These are phyloP conservation scores for Carex sylvatica DNA, from an alignment of 202 grass and related monocot genomes.

Conservation along the genomic window DNA sequence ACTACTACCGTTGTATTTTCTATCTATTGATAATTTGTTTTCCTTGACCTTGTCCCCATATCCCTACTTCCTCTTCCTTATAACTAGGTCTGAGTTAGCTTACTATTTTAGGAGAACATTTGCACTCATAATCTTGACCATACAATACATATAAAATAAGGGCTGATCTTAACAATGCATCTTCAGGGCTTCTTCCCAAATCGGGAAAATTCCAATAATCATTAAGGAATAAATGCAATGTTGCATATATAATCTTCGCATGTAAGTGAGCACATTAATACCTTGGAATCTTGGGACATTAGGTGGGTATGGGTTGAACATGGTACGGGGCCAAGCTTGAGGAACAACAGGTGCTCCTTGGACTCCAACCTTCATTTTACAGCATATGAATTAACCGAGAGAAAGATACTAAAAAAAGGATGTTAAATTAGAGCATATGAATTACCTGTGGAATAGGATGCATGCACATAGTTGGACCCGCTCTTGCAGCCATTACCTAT, in stretches of 20 bases:
- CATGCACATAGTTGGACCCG: slow-evolving; percentile 60
- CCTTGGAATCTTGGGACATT: slow-evolving; percentile 82
- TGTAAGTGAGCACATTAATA: slow-evolving; percentile 26
- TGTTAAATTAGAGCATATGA: slow-evolving; percentile 10
- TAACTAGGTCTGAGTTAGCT: neutral
- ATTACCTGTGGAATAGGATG: slow-evolving; percentile 69
- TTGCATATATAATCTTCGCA: neutral
- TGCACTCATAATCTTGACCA: slow-evolving; percentile 4
- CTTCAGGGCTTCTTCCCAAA: neutral
- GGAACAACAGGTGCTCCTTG: slow-evolving; percentile 55
- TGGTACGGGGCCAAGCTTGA: slow-evolving; percentile 56
- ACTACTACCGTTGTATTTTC: neutral
- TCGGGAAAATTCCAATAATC: neutral
- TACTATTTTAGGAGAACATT: slow-evolving; percentile 25
- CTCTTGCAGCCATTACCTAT: slow-evolving; percentile 60
- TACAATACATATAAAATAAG: neutral
- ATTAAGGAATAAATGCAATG: neutral
- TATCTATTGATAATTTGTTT: neutral
- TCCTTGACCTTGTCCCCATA: neutral
- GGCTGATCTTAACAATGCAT: neutral
- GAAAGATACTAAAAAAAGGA: neutral
- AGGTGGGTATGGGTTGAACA: slow-evolving; percentile 55
- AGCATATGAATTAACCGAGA: slow-evolving; percentile 24
- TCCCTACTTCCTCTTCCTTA: neutral
- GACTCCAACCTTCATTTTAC: slow-evolving; percentile 60